Evolutionary conservation across 495 filamentous ascomycete species (phyloP), one percentile per base, ranked within the genome.

Genomic region (Pseudevernia furfuracea): DNA sequence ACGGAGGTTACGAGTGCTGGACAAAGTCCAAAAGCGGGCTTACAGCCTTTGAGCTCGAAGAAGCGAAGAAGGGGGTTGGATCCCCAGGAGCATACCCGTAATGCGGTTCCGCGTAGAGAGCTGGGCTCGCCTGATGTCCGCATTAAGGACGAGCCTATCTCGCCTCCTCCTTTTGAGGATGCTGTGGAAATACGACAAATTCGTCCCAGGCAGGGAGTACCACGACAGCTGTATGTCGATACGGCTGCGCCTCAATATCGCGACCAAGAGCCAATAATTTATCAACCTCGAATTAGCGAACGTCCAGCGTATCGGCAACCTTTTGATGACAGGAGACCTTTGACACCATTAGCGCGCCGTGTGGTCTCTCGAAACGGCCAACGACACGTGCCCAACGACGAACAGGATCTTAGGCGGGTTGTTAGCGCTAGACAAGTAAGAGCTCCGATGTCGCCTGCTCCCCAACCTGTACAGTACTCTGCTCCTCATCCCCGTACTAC

Each of bases 71-170:
- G 78, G 55, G 65, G 77, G 30, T 71, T 73, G 37, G 77, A 77
- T 55, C 72, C 69, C 28, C 71, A 68, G 25, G 72, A 74, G 10
- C 70, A 69, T 23, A 32, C 70, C 43, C 75, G 72, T 58, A 71
- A 72, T 58, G 71, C 70, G 15, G 64, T 73, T 61, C 73, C 68
- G 66, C 70, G 71, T 41, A 74, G 70, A 59, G 67, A 71, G 66
- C 63, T 66, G 60, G 70, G 69, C 25, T 72, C 76, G 49, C 71
- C 76, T 30, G 80, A 79, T 53, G 81, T 88, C 11, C 84, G 84
- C 69, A 91, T 97, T 71, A 97, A 97, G 71, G 82, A 88, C 66
- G 92, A 97, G 72, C 92, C 92, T 11, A 80, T 87, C 17, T 96
- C 92, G 1, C 90, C 90, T 4, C 90, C 90, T 25, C 89, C 88